Evolutionary conservation across 352 stramenopile species (phyloP).

Genomic region (Phytophthora macrochlamydospora): DNA sequence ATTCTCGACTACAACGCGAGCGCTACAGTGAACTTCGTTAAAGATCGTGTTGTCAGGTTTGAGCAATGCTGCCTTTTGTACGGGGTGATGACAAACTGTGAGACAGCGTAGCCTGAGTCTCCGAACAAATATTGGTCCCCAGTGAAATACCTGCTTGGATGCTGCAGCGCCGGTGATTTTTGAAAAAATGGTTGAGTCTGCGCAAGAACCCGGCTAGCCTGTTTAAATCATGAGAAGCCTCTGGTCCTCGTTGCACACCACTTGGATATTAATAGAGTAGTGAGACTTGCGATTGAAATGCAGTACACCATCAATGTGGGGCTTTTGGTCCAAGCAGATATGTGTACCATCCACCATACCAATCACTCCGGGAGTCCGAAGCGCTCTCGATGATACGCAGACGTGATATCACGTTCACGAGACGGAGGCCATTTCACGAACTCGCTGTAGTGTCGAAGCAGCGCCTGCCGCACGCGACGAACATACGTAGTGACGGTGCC

Average conservation of each 20-base stretch:
- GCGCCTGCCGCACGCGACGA: neutral
- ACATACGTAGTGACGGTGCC: neutral
- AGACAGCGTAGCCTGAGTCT: slow-evolving; percentile 3
- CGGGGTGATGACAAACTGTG: neutral
- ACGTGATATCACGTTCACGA: neutral
- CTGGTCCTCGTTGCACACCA: neutral
- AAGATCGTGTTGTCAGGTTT: slow-evolving; percentile 1
- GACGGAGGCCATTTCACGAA: neutral
- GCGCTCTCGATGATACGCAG: slow-evolving; percentile 4
- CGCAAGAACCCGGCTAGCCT: neutral
- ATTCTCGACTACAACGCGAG: slow-evolving; percentile 4
- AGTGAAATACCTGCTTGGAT: neutral
- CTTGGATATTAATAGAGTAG: neutral
- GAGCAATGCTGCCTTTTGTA: slow-evolving; percentile 4
- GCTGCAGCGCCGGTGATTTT: neutral
- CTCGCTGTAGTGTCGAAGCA: neutral
- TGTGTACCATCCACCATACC: slow-evolving; percentile 10
- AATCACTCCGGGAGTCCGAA: slow-evolving; percentile 2
- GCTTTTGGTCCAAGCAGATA: slow-evolving; percentile 9
- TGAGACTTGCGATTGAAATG: neutral
- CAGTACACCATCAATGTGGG: neutral
- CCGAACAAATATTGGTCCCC: slow-evolving; percentile 3
- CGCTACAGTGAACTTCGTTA: slow-evolving; percentile 6
- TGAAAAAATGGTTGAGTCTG: neutral
- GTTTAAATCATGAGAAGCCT: neutral